Base-by-base conservation (phyloP, 257 asterid genomes). In the Fraxinus cuspidata region DNA sequence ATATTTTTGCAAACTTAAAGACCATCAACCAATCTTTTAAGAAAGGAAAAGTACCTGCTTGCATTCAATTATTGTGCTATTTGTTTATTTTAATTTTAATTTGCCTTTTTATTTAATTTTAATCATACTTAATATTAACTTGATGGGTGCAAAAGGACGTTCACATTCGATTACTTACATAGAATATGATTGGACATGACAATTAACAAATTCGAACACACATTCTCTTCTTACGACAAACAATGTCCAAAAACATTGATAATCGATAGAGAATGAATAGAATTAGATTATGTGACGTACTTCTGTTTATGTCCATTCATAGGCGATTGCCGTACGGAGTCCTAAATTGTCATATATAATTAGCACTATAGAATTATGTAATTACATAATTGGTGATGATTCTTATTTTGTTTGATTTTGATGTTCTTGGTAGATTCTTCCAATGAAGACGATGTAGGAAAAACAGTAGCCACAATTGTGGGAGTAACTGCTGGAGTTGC, bases 381-480 rank as follows among this genome's bases (percentile, higher is more conserved):
- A 47, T 47, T 47, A 47, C 4, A 15, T 15, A 47, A 47, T 47
- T 47, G 21, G n/a, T 47, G 7, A 47, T 15, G 15, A 15, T 47
- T 47, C 21, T 47, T 15, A 47, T 3, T 63, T 63, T 63, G 34
- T 25, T 63, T 63, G 19, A 63, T 42, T 71, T 70, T 47, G 51
- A 38, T 47, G 71, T 74, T 29, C 16, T 34, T 16, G 32, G 11
- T 73, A 87, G 90, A 77, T 77, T 68, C 84, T 27, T 66, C 86
- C 47, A 66, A 74, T 21, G 77, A 84, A 1, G 86, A 82, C 10
- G 80, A 84, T 0, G 88, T 71, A 51, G 88, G 88, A 67, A 84
- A 79, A 81, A 87, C 83, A 34, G 84, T 87, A 0, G 88, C 90
- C 63, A 87, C 83, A 66, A 68, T 87, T 12, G 90, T 87, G 2